A percentile compares a stretch with the other conserved stretches of the same genome.
Conservation (phyloP, 208 protist genomes). For the Polymyxa betae region DNA sequence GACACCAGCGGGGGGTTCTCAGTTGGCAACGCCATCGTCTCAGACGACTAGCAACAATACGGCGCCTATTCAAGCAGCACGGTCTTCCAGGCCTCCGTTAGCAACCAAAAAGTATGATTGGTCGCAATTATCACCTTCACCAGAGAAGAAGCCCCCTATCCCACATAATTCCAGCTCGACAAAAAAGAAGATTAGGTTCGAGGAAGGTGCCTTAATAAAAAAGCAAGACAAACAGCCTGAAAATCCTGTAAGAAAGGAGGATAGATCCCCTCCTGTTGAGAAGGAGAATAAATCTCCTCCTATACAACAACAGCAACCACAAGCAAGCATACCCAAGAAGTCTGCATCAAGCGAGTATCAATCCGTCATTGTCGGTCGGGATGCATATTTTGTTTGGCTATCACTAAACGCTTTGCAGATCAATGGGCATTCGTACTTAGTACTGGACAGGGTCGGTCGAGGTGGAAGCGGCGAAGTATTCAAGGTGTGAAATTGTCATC, state of each 20-base stretch:
- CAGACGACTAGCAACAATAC: slow-evolving; percentile 15
- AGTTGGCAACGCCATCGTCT: not conserved
- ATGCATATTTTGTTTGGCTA: not conserved
- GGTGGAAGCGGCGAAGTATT: slow-evolving; percentile 71
- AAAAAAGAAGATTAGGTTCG: slow-evolving; percentile 48
- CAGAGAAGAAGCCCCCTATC: not conserved
- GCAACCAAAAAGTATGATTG: slow-evolving; percentile 22
- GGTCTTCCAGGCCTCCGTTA: no score
- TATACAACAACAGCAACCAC: not conserved
- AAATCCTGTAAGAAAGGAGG: not conserved
- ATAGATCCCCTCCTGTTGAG: not conserved
- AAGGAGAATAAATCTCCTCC: not conserved
- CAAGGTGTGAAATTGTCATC: slow-evolving; percentile 64
- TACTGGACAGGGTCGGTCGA: slow-evolving; percentile 63
- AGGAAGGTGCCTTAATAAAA: not conserved
- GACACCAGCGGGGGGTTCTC: not conserved
- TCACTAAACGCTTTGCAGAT: not conserved
- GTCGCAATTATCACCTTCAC: slow-evolving; percentile 35
- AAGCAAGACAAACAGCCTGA: no score
- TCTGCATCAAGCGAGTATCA: not conserved
- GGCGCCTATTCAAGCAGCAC: not conserved
- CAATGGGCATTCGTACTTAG: slow-evolving; percentile 57
- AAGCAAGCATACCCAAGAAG: not conserved
- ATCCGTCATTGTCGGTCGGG: not conserved
- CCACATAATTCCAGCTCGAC: not conserved